A percentile compares a stretch with the other conserved stretches of the same genome.
These are phyloP conservation scores for Aleurites moluccanus DNA, from an alignment of 441 rosid species.

Conservation along the genomic window DNA sequence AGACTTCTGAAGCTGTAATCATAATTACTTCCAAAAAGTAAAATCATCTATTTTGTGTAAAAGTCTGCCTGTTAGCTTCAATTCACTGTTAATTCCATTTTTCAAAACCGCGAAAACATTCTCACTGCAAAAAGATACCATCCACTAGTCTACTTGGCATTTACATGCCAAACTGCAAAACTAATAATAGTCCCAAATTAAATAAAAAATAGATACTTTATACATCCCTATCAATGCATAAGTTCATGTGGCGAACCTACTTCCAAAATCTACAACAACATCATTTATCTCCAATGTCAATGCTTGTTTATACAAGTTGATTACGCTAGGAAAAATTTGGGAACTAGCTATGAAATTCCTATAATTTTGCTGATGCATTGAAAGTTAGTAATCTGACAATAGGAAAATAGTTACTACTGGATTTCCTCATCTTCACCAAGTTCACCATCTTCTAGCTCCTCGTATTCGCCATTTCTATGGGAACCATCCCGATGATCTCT, in stretches of 20 bases:
- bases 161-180: neutral
- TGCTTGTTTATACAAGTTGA: neutral
- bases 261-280: conserved; percentile 12
- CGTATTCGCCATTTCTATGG: conserved; percentile 49
- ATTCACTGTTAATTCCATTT: neutral
- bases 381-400: conserved; percentile 8
- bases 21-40: neutral
- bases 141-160: neutral
- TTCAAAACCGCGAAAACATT: neutral
- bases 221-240: conserved; percentile 11
- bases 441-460: conserved; percentile 94
- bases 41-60: neutral
- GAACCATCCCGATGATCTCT: conserved; percentile 67
- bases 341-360: conserved; percentile 10
- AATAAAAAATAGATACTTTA: neutral
- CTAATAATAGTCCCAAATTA: neutral
- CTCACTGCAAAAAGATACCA: neutral
- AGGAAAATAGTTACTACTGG: conserved; percentile 26
- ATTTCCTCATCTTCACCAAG: conserved; percentile 61
- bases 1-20: neutral
- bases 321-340: neutral
- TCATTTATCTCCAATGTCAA: neutral
- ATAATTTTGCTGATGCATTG: conserved; percentile 9
- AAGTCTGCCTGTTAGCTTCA: neutral
- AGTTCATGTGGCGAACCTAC: neutral